A percentile compares a stretch with the other conserved stretches of the same genome.
phyloP scores from a whole-genome alignment of 2,329 filamentous ascomycete species.

The Colletotrichum somersetense region DNA sequence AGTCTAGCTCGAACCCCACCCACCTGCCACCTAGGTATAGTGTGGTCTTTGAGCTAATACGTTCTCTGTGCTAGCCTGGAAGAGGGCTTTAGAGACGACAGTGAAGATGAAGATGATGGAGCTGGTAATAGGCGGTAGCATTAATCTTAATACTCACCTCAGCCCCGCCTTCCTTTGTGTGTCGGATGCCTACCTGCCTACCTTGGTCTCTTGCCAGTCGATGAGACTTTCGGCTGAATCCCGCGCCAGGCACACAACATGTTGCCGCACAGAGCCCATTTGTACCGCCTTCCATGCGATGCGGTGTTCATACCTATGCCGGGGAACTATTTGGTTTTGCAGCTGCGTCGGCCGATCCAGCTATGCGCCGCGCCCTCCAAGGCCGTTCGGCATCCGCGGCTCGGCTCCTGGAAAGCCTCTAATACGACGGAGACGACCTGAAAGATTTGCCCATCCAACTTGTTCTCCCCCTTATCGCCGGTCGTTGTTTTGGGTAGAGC shows the following conservation, averaged over 20 bases:
- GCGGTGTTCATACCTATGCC: background rate
- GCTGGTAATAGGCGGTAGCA: constrained; percentile 39
- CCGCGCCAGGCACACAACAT: constrained; percentile 9
- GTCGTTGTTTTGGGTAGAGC: background rate
- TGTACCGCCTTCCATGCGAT: constrained; percentile 21
- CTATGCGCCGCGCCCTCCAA: background rate
- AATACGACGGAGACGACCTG: background rate
- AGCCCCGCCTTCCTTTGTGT: constrained; percentile 18
- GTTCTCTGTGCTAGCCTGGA: constrained; percentile 65
- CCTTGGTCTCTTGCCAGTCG: constrained; percentile 8
- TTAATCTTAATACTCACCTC: constrained; percentile 28
- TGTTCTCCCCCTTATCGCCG: background rate
- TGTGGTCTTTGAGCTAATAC: constrained; percentile 18
- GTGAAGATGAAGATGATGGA: constrained; percentile 55
- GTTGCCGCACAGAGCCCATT: constrained; percentile 12
- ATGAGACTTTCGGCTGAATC: constrained; percentile 29
- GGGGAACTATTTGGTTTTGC: constrained; percentile 7
- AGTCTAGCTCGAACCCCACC: constrained; percentile 46
- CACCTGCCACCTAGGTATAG: background rate
- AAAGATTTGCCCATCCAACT: constrained; percentile 7
- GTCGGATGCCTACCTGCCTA: background rate
- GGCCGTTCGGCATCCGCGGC: background rate
- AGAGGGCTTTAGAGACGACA: constrained; percentile 62
- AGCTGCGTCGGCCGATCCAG: constrained; percentile 23
- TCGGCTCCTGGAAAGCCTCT: constrained; percentile 10